A percentile compares a stretch with the other conserved stretches of the same genome.
Conservation (phyloP, 176 grass and related monocot genomes). For the Alopecurus myosuroides region DNA sequence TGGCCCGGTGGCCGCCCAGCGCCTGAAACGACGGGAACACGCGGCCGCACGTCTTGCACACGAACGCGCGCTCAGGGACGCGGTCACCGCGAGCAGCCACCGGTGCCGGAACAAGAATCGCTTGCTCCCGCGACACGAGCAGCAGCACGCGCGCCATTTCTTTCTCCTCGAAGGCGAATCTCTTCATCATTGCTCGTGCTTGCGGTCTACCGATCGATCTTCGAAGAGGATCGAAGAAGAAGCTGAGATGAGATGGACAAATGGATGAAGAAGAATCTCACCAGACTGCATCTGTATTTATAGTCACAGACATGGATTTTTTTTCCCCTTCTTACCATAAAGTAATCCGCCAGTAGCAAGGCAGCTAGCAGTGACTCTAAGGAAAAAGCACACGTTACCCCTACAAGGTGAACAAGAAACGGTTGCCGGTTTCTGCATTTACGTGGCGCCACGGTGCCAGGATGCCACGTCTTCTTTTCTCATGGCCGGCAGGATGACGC, state of each 20-base stretch:
- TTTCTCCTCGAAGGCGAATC: constrained; percentile 33
- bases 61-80: constrained; percentile 32
- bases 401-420: constrained; percentile 11
- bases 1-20: constrained; percentile 48
- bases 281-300: constrained; percentile 20
- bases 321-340: neutral
- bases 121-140: constrained; percentile 42
- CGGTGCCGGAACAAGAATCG: neutral
- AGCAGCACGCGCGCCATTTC: constrained; percentile 56
- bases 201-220: neutral
- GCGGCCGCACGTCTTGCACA: constrained; percentile 95
- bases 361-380: neutral
- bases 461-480: neutral
- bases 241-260: neutral
- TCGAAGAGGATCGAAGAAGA: neutral
- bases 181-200: constrained; percentile 26
- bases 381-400: constrained; percentile 11
- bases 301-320: constrained; percentile 12
- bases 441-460: neutral
- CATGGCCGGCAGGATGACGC: neutral
- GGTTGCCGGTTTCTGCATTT: neutral
- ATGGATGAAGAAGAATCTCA: constrained; percentile 15
- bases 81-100: neutral
- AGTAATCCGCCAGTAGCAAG: constrained; percentile 21
- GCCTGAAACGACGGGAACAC: constrained; percentile 53